phyloP scores from a whole-genome alignment of 352 stramenopile genomes.

The Phytophthora boehmeriae region DNA sequence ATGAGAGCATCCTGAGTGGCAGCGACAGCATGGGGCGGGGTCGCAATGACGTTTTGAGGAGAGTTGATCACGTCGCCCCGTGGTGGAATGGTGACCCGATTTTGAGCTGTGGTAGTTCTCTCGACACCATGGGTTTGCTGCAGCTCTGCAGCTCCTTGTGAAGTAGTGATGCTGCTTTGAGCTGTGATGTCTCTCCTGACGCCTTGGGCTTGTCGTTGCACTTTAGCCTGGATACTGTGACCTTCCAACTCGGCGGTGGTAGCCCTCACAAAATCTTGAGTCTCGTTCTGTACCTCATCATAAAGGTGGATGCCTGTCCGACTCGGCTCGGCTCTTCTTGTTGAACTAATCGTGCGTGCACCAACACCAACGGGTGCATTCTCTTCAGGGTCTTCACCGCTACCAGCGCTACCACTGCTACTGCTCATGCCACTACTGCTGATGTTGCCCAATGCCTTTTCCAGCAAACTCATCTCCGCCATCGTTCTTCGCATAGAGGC shows the following conservation, averaged over 20 bases:
- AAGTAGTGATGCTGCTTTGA: too few relatives aligned
- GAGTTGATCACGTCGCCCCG: too few relatives aligned
- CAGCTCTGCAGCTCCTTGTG: too few relatives aligned
- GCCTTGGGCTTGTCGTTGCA: too few relatives aligned
- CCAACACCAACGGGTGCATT: slow-evolving; percentile 3
- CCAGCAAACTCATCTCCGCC: slow-evolving; percentile 65
- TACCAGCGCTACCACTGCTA: slow-evolving; percentile 7
- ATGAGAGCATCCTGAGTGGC: background rate
- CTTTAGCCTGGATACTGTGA: background rate
- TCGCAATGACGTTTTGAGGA: too few relatives aligned
- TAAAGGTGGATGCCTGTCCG: background rate
- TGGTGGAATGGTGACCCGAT: too few relatives aligned
- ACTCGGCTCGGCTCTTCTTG: background rate
- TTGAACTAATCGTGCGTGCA: slow-evolving; percentile 7
- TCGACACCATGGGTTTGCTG: too few relatives aligned
- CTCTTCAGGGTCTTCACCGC: slow-evolving; percentile 1
- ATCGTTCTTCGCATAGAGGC: slow-evolving; percentile 55
- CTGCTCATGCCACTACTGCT: slow-evolving; percentile 64
- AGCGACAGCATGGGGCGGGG: too few relatives aligned
- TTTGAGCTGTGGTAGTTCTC: too few relatives aligned
- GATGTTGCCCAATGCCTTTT: slow-evolving; percentile 70
- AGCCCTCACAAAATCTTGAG: background rate
- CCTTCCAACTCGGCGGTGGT: background rate
- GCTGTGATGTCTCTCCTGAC: too few relatives aligned
- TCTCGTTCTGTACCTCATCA: slow-evolving; percentile 10